Conservation (phyloP, 495 filamentous ascomycete species). For the Aspergillus homomorphus region DNA sequence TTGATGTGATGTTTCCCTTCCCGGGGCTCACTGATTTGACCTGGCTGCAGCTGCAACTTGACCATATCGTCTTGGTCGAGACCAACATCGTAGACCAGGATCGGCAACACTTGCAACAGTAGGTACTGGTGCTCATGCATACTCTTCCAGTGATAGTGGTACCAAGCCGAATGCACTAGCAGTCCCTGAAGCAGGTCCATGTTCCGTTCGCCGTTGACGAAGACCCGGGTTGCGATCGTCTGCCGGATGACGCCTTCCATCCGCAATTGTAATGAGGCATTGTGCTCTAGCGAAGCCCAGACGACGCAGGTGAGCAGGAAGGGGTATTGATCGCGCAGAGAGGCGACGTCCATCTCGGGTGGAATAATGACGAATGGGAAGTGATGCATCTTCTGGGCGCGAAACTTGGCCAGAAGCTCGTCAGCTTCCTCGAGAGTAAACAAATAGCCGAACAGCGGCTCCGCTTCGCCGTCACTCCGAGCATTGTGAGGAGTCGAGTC, state of each 20-base stretch:
- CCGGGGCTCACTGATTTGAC: not conserved
- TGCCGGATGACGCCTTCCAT: not conserved
- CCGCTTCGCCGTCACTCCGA: not conserved
- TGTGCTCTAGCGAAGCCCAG: not conserved
- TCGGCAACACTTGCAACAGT: not conserved
- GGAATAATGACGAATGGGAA: slow-evolving; percentile 11
- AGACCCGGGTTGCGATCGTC: not conserved
- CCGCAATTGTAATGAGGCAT: not conserved
- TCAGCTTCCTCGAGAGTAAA: not conserved
- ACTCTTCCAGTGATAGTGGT: slow-evolving; percentile 5
- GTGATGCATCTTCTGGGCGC: slow-evolving; percentile 7
- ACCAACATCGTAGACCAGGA: slow-evolving; percentile 3
- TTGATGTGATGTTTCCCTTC: not conserved
- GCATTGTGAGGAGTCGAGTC: not conserved
- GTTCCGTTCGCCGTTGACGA: slow-evolving; percentile 4
- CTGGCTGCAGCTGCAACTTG: not conserved
- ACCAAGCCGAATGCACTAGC: slow-evolving; percentile 9
- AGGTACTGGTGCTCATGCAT: slow-evolving; percentile 3
- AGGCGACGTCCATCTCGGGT: not conserved
- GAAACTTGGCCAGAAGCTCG: slow-evolving; percentile 8
- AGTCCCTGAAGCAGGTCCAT: slow-evolving; percentile 6
- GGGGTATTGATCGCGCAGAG: not conserved
- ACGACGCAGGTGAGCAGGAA: slow-evolving; percentile 1
- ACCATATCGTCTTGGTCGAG: not conserved
- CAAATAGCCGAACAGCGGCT: not conserved